Base-by-base conservation (phyloP, 139 green algal species). In the Haematococcus lacustris region DNA sequence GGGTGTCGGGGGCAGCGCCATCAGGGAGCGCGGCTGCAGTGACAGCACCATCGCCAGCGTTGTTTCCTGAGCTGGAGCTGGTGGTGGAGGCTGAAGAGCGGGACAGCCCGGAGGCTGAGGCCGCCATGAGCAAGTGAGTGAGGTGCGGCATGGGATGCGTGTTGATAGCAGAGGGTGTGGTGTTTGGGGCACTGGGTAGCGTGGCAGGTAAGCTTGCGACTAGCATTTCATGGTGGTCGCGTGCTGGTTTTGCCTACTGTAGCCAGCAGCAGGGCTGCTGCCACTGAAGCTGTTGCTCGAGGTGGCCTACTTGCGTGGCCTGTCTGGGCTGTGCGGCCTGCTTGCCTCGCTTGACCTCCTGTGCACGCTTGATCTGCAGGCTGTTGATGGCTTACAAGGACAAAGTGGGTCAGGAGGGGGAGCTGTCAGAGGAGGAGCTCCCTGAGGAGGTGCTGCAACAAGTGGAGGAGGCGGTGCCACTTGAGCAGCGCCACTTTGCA, bases 1-100 rank as follows among this genome's bases (percentile, higher is more conserved):
- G n/a, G n/a, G n/a, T n/a, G n/a, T n/a, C n/a, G n/a, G n/a, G n/a
- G n/a, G n/a, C n/a, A n/a, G n/a, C n/a, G n/a, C n/a, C n/a, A n/a
- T n/a, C n/a, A n/a, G n/a, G n/a, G n/a, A n/a, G n/a, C n/a, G n/a
- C n/a, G n/a, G n/a, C n/a, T n/a, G n/a, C n/a, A n/a, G n/a, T n/a
- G n/a, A n/a, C n/a, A n/a, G n/a, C n/a, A n/a, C n/a, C n/a, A n/a
- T 23, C 53, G 53, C 53, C 33, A 26, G 21, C 33, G 13, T 13
- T 71, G 60, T 51, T 63, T 28, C 57, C 57, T 62, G 89, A 94
- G 71, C 60, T 75, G 40, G 88, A 94, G 80, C 53, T 96, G 57
- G 51, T 92, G 2, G 88, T 94, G 3, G 91, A 94, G 75, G 78
- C 83, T 21, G 91, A 96, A 66, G 76, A 74, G 5, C 76, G 84